Percentiles rank a stretch among this genome's conserved stretches.
Evolutionary conservation across 1,284 basidiomycete species (phyloP).

Genomic region (Cerrena zonata): DNA sequence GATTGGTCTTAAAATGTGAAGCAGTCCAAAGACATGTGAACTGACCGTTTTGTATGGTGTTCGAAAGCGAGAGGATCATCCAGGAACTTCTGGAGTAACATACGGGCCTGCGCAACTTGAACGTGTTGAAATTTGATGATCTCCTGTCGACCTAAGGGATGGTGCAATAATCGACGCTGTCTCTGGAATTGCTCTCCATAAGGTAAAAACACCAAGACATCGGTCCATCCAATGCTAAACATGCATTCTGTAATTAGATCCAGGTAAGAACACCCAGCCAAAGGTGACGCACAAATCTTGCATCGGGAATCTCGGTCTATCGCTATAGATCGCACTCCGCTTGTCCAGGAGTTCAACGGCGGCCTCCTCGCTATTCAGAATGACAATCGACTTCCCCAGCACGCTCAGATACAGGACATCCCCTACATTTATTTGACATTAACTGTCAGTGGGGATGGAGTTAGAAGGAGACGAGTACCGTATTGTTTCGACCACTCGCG

Average conservation of each 20-base stretch:
- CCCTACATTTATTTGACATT: constrained; percentile 4
- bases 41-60: constrained; percentile 1
- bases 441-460: neutral
- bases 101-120: constrained; percentile 3
- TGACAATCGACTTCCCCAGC: constrained; percentile 11
- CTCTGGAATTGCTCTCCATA: constrained; percentile 6
- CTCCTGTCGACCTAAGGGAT: constrained; percentile 1
- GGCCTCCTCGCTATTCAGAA: constrained; percentile 10
- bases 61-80: neutral
- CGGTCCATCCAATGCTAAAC: constrained; percentile 47
- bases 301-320: constrained; percentile 7
- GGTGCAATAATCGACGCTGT: constrained; percentile 5
- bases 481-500: constrained; percentile 7
- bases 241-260: neutral
- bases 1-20: neutral
- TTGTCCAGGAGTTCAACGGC: constrained; percentile 8
- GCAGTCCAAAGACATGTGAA: neutral
- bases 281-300: constrained; percentile 5
- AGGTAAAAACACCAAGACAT: constrained; percentile 44
- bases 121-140: neutral
- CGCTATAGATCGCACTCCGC: constrained; percentile 5
- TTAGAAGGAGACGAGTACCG: constrained; percentile 2
- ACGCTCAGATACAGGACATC: constrained; percentile 12
- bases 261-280: neutral
- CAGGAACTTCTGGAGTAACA: constrained; percentile 5